Evolutionary conservation across 306 rosid species (phyloP), one percentile per base, ranked within the genome.

Genomic region (Heteromeles arbutifolia): DNA sequence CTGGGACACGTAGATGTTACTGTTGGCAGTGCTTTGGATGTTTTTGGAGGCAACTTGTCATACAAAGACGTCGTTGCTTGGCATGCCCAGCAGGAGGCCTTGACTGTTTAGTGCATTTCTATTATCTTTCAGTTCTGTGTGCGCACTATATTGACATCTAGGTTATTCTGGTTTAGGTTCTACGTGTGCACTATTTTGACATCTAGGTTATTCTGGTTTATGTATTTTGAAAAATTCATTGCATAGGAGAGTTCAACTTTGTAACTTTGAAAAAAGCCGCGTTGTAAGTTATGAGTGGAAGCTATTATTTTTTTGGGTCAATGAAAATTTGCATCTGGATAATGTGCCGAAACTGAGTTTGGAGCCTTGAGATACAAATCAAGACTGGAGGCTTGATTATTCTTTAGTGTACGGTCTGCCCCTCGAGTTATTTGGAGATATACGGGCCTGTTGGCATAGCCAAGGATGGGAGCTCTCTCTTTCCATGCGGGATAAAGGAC

Each of bases 21-120:
- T 1, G 91, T 92, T 1, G 99, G 99, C 26, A 95, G 97, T 32
- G 97, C 97, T 15, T 85, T 92, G 86, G 97, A 95, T 82, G 86
- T 92, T 67, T 92, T 95, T 54, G 93, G 97, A 8, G 93, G 96
- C 12, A 85, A 67, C 79, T 41, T 92, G 81, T 81, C 91, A 6
- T 92, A 92, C 74, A 32, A 77, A 75, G 88, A 90, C 18, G 97
- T 95, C 28, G 96, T 92, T 56, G 85, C 88, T 77, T 92, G 97
- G 97, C 97, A 95, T 86, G 76, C 76, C 65, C 88, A 66, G 73
- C 97, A 90, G 73, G 74, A 82, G 54, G 81, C 81, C 63, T 50
- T 62, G 4, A 67, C 67, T 28, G 87, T 84, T 81, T 91, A 83
- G 82, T 26, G 9, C 67, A 65, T 24, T 12, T 59, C 61, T 25